These are phyloP conservation scores for Psophocarpus tetragonolobus DNA, from an alignment of 306 rosid species.

Conservation along the genomic window DNA sequence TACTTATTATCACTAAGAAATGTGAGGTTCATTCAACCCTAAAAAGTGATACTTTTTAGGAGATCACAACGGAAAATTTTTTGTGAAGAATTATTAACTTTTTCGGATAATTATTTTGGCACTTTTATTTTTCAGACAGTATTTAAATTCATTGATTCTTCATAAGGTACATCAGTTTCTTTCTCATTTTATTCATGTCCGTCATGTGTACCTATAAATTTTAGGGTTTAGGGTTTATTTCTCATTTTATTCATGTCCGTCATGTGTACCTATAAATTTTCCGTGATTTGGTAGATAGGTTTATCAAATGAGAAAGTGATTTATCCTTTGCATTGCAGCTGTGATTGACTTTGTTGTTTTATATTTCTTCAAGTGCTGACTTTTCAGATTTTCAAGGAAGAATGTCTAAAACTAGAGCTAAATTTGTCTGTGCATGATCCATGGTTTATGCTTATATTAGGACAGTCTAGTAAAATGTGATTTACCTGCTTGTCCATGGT, in stretches of 20 bases:
- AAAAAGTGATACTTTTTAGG: background rate
- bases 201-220: background rate
- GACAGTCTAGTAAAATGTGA: conserved; percentile 17
- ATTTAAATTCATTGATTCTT: conserved; percentile 1
- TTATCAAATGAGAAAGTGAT: conserved; percentile 2
- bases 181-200: background rate
- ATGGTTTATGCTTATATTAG: background rate
- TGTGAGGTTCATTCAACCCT: background rate
- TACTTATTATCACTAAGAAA: background rate
- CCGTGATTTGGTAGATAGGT: conserved; percentile 1
- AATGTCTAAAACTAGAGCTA: background rate
- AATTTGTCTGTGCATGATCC: background rate
- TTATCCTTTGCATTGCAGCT: conserved; percentile 22
- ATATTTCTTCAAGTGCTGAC: background rate
- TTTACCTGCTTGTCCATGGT: conserved; percentile 25
- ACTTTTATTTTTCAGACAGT: background rate
- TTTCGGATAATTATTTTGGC: background rate
- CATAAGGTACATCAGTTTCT: background rate
- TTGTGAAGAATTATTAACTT: background rate
- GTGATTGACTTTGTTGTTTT: conserved; percentile 1
- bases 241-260: no score
- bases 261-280: background rate
- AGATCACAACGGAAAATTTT: conserved; percentile 22
- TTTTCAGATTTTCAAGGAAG: conserved; percentile 9
- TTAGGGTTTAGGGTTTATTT: no score